Evolutionary conservation across 441 rosid genomes (phyloP).

Genomic region (Omphalea diandra): DNA sequence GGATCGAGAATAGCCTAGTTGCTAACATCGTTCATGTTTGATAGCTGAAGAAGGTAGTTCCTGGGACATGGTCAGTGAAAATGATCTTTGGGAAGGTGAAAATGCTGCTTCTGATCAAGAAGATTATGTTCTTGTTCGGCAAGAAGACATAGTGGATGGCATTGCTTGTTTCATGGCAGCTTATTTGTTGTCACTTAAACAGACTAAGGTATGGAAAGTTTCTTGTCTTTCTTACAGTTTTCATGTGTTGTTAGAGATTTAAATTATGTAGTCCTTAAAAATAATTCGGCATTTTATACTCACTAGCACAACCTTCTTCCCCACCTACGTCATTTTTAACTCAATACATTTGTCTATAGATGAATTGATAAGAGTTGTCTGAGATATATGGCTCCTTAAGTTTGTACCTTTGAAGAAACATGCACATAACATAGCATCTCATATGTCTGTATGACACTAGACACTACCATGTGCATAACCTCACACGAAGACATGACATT

Average conservation of each 20-base stretch:
- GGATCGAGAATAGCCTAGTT: constrained; percentile 8
- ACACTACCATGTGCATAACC: not conserved
- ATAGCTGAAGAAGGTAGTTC: constrained; percentile 74
- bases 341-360: not conserved
- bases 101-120: constrained; percentile 49
- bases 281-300: not conserved
- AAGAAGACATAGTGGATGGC: constrained; percentile 95
- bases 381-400: not conserved
- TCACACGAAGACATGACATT: not conserved
- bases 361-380: not conserved
- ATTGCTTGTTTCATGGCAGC: constrained; percentile 97
- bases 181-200: constrained; percentile 76
- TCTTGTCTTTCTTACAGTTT: not conserved
- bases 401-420: not conserved
- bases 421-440: not conserved
- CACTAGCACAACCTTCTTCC: not conserved
- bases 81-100: constrained; percentile 75
- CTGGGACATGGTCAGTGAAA: constrained; percentile 76
- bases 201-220: constrained; percentile 63
- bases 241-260: not conserved
- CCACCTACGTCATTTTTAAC: not conserved
- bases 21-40: constrained; percentile 24
- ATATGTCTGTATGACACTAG: too few relatives aligned
- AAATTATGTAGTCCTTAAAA: not conserved
- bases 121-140: constrained; percentile 84